A percentile compares a stretch with the other conserved stretches of the same genome.
Conservation (phyloP, 2,329 filamentous ascomycete species). For the Diaporthe destruens region DNA sequence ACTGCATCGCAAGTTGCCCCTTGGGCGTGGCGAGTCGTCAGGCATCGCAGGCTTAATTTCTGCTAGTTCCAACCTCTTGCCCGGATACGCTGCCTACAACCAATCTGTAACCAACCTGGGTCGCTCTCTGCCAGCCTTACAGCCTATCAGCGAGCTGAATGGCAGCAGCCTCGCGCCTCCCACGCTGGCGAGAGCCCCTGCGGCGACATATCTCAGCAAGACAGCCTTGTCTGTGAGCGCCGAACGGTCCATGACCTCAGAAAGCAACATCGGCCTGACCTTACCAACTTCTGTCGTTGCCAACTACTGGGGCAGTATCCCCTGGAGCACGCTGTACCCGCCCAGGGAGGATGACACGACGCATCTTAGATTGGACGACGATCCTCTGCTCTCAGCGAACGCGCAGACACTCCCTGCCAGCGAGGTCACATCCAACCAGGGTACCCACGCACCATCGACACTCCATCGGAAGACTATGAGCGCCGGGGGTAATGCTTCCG, state of each 20-base stretch:
- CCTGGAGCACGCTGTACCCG: constrained; percentile 69
- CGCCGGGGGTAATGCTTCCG: constrained; percentile 38
- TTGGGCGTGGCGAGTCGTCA: constrained; percentile 62
- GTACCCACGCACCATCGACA: constrained; percentile 26
- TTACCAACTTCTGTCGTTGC: constrained; percentile 90
- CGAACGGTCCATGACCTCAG: constrained; percentile 75
- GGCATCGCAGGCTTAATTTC: constrained; percentile 90
- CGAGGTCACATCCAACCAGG: constrained; percentile 45
- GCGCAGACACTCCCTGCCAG: constrained; percentile 50
- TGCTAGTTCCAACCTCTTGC: constrained; percentile 83
- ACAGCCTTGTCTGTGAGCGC: constrained; percentile 84
- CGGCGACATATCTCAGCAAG: constrained; percentile 87
- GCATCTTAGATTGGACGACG: constrained; percentile 47
- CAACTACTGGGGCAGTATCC: constrained; percentile 92
- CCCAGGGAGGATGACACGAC: constrained; percentile 45
- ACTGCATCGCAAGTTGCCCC: constrained; percentile 82
- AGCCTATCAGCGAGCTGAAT: constrained; percentile 58
- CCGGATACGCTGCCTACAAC: constrained; percentile 61
- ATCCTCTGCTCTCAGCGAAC: constrained; percentile 54
- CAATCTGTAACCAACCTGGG: constrained; percentile 46
- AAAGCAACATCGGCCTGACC: constrained; percentile 71
- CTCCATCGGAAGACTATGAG: constrained; percentile 50
- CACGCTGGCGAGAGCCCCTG: constrained; percentile 86
- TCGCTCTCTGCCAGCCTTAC: constrained; percentile 52
- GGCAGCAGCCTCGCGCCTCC: constrained; percentile 80